Evolutionary conservation across 768 basidiomycete species (phyloP).

Genomic region (Boletus coccyginus): DNA sequence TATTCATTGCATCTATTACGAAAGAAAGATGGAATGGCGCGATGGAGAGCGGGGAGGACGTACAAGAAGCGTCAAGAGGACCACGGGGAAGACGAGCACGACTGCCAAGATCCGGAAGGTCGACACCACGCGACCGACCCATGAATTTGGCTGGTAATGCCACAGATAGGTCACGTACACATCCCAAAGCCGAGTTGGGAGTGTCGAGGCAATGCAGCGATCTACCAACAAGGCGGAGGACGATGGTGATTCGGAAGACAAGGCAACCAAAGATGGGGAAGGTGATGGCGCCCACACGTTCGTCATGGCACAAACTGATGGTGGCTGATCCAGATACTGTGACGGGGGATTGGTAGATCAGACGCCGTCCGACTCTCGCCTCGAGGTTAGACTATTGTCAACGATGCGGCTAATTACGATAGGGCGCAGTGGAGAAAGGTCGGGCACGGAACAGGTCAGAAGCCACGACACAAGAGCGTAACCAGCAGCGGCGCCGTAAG

Average conservation of each 20-base stretch:
- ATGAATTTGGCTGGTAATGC: conserved; percentile 61
- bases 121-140: conserved; percentile 64
- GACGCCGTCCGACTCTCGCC: background rate
- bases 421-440: conserved; percentile 20
- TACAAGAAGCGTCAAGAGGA: conserved; percentile 67
- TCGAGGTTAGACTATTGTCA: conserved; percentile 4
- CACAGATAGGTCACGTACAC: conserved; percentile 62
- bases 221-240: conserved; percentile 19
- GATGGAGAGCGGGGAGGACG: conserved; percentile 24
- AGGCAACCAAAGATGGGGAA: conserved; percentile 4
- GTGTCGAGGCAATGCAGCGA: conserved; percentile 3
- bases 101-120: conserved; percentile 63
- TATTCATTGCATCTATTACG: conserved; percentile 6
- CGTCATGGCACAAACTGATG: conserved; percentile 7
- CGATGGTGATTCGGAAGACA: conserved; percentile 8
- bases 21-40: conserved; percentile 6
- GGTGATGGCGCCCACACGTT: conserved; percentile 5
- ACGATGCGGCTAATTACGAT: conserved; percentile 15
- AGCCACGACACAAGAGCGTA: background rate
- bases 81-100: conserved; percentile 44
- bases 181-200: conserved; percentile 51
- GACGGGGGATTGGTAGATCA: background rate
- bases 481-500: conserved; percentile 11
- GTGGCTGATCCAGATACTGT: conserved; percentile 5
- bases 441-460: conserved; percentile 5